phyloP scores from a whole-genome alignment of 768 basidiomycete genomes.

The Epithele typhae region DNA sequence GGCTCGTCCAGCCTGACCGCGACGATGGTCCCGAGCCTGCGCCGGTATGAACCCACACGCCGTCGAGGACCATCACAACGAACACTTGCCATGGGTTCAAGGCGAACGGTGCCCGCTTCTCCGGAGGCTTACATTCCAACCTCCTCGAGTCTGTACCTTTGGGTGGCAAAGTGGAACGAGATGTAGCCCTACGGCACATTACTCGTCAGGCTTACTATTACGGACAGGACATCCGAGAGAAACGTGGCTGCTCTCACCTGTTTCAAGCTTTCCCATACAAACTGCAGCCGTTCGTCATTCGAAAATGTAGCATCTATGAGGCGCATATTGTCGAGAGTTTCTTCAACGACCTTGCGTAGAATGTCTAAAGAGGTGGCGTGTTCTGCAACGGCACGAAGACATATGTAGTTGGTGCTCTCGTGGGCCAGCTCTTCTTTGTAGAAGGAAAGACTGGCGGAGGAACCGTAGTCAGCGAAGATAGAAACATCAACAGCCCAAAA shows the following conservation, averaged over 20 bases:
- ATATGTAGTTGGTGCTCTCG: conserved; percentile 16
- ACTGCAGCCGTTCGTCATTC: not conserved
- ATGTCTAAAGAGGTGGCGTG: not conserved
- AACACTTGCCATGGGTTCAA: too few relatives aligned
- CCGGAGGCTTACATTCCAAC: not conserved
- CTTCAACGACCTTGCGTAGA: conserved; percentile 7
- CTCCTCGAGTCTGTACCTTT: conserved; percentile 2
- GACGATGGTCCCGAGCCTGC: too few relatives aligned
- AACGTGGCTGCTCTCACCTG: not conserved
- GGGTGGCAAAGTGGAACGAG: conserved; percentile 1
- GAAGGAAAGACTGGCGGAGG: conserved; percentile 12
- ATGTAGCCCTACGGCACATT: not conserved
- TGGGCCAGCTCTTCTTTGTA: conserved; percentile 19
- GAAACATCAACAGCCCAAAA: too few relatives aligned
- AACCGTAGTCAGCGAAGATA: not conserved
- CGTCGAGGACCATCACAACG: too few relatives aligned
- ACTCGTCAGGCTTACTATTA: not conserved
- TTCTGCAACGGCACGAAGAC: conserved; percentile 7
- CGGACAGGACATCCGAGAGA: too few relatives aligned
- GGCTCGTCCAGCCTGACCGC: too few relatives aligned
- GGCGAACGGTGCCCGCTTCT: too few relatives aligned
- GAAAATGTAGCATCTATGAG: not conserved
- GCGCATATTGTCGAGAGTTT: not conserved
- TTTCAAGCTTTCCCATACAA: not conserved
- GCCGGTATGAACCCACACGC: too few relatives aligned